These are phyloP conservation scores for Croton laevigatus DNA, from an alignment of 441 rosid genomes.

Conservation along the genomic window DNA sequence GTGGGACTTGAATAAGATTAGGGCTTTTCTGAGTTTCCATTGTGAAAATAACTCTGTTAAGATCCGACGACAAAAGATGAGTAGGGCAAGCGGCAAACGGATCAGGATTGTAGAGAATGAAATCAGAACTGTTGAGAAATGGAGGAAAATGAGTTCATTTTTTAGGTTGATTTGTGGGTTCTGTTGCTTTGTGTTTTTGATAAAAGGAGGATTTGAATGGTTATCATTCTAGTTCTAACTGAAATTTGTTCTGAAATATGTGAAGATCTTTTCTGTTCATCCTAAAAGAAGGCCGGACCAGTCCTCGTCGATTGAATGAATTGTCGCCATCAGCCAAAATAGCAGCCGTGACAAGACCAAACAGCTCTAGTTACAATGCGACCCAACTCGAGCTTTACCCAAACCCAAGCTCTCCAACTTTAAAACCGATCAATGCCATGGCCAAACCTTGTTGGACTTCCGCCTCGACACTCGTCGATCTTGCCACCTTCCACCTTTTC, in stretches of 20 bases:
- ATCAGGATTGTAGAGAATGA: slow-evolving; percentile 56
- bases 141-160: not conserved
- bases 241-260: not conserved
- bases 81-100: slow-evolving; percentile 46
- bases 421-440: too few species aligned
- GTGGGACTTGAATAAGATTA: slow-evolving; percentile 27
- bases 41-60: slow-evolving; percentile 44
- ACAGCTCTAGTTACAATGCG: too few species aligned
- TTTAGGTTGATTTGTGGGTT: not conserved
- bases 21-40: slow-evolving; percentile 39
- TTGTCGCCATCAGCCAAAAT: too few species aligned
- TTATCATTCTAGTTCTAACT: not conserved
- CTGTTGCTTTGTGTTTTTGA: slow-evolving; percentile 1
- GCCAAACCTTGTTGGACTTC: too few species aligned
- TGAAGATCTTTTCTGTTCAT: not conserved
- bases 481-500: too few species aligned
- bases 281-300: too few species aligned
- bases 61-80: slow-evolving; percentile 48
- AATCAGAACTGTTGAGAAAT: slow-evolving; percentile 40
- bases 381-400: too few species aligned
- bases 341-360: too few species aligned
- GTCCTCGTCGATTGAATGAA: too few species aligned
- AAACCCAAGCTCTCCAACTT: too few species aligned
- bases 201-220: not conserved
- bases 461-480: too few species aligned